Percentiles rank a stretch among this genome's conserved stretches.
Conservation (phyloP, 2,329 filamentous ascomycete species). For the Penicillium sp. region DNA sequence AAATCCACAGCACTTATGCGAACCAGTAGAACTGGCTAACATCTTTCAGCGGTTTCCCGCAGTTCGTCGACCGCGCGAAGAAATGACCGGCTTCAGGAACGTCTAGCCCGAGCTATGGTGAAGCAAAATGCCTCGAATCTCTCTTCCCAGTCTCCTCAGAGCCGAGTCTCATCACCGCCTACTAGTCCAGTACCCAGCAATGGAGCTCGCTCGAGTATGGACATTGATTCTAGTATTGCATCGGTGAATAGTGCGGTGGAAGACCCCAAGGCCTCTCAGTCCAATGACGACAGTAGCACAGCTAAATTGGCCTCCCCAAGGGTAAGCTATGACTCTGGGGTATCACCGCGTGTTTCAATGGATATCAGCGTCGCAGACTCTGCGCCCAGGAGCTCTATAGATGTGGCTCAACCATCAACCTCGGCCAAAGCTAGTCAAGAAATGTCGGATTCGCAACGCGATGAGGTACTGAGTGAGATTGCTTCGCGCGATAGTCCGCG, state of each 20-base stretch:
- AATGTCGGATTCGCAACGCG: slow-evolving; percentile 4
- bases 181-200: slow-evolving; percentile 52
- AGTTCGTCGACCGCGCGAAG: slow-evolving; percentile 64
- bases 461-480: neutral
- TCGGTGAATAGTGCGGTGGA: slow-evolving; percentile 24
- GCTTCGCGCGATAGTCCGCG: slow-evolving; percentile 19
- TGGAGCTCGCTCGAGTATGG: slow-evolving; percentile 41
- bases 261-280: slow-evolving; percentile 18
- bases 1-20: neutral
- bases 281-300: slow-evolving; percentile 13
- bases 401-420: slow-evolving; percentile 5
- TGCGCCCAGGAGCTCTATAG: slow-evolving; percentile 13
- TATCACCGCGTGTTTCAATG: slow-evolving; percentile 26
- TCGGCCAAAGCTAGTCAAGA: slow-evolving; percentile 12
- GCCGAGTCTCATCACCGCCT: slow-evolving; percentile 53
- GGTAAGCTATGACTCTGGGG: slow-evolving; percentile 32
- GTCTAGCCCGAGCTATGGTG: slow-evolving; percentile 82
- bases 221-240: slow-evolving; percentile 32
- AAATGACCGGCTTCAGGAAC: slow-evolving; percentile 84
- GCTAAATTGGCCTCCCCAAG: slow-evolving; percentile 18
- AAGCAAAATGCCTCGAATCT: slow-evolving; percentile 61
- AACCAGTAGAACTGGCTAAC: slow-evolving; percentile 24
- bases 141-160: slow-evolving; percentile 50
- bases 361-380: slow-evolving; percentile 25
- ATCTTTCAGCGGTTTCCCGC: slow-evolving; percentile 54